These are phyloP conservation scores for Prunella vulgaris DNA, from an alignment of 257 asterid genomes.

Conservation along the genomic window DNA sequence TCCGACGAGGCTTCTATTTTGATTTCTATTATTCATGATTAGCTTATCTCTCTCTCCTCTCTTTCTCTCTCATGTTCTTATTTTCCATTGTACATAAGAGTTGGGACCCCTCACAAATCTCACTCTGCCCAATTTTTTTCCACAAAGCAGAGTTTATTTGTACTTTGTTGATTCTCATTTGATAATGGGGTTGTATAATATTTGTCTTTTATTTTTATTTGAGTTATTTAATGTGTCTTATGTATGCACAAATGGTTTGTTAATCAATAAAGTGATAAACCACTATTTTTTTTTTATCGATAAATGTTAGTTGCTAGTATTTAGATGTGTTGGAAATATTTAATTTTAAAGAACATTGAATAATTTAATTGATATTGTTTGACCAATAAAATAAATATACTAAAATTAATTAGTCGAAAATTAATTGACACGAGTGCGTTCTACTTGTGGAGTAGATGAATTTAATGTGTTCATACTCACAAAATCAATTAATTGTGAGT, in stretches of 20 bases:
- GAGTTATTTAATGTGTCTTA: not conserved
- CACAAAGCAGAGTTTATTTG: not conserved
- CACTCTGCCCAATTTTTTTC: slow-evolving; percentile 1
- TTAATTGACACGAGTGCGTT: too few relatives aligned
- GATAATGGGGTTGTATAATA: not conserved
- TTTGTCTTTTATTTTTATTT: not conserved
- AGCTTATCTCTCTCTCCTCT: not conserved
- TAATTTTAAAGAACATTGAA: too few relatives aligned
- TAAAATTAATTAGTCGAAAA: too few relatives aligned
- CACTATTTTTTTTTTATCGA: too few relatives aligned
- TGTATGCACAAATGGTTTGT: not conserved
- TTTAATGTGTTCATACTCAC: too few relatives aligned
- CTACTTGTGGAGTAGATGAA: too few relatives aligned
- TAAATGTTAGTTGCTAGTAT: too few relatives aligned
- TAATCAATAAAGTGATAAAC: not conserved
- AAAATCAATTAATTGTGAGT: too few relatives aligned
- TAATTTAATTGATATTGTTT: too few relatives aligned
- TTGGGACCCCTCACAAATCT: not conserved
- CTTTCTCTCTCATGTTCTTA: not conserved
- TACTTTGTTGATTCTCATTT: not conserved
- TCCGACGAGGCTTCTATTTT: slow-evolving; percentile 73
- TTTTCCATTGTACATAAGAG: not conserved
- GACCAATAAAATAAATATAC: too few relatives aligned
- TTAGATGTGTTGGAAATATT: too few relatives aligned
- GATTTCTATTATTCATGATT: slow-evolving; percentile 69